Conservation (phyloP, 2,329 filamentous ascomycete genomes). For the Acephala macrosclerotiorum region DNA sequence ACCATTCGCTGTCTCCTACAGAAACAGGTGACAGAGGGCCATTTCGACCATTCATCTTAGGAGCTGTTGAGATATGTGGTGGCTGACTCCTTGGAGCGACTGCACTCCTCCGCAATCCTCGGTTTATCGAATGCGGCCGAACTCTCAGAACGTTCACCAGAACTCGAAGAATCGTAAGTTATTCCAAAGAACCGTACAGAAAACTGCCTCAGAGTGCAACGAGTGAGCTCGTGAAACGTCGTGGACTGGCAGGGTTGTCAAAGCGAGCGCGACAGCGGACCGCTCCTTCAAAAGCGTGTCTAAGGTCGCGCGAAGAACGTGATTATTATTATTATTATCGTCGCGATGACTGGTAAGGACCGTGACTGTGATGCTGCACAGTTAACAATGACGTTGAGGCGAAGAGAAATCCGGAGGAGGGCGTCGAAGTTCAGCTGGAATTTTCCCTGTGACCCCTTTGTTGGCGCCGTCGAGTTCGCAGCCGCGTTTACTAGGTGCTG, state of each 20-base stretch:
- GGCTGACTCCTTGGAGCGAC: slow-evolving; percentile 21
- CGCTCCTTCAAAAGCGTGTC: slow-evolving; percentile 11
- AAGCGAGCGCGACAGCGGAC: slow-evolving; percentile 32
- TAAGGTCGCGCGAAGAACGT: slow-evolving; percentile 11
- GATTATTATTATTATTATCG: slow-evolving; percentile 7
- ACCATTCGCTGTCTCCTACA: slow-evolving; percentile 84
- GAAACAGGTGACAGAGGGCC: slow-evolving; percentile 84
- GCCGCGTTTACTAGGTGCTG: slow-evolving; percentile 14
- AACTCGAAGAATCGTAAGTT: slow-evolving; percentile 19
- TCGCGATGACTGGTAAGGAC: slow-evolving; percentile 33
- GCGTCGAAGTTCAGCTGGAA: slow-evolving; percentile 11
- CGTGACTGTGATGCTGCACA: slow-evolving; percentile 33
- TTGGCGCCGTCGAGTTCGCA: slow-evolving; percentile 3
- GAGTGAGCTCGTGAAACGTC: slow-evolving; percentile 35
- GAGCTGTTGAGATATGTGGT: slow-evolving; percentile 31
- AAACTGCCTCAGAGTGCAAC: slow-evolving; percentile 29
- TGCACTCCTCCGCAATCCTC: slow-evolving; percentile 26
- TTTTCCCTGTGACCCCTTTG: slow-evolving; percentile 18
- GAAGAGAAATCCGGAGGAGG: background rate
- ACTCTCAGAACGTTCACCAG: slow-evolving; percentile 27
- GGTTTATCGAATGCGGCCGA: slow-evolving; percentile 26
- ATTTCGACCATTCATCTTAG: slow-evolving; percentile 74
- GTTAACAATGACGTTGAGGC: slow-evolving; percentile 20
- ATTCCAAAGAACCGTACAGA: slow-evolving; percentile 16
- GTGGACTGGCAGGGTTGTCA: slow-evolving; percentile 36